A percentile compares a stretch with the other conserved stretches of the same genome.
Conservation (phyloP, 1,139 yeast genomes). For the Pichia sp. region DNA sequence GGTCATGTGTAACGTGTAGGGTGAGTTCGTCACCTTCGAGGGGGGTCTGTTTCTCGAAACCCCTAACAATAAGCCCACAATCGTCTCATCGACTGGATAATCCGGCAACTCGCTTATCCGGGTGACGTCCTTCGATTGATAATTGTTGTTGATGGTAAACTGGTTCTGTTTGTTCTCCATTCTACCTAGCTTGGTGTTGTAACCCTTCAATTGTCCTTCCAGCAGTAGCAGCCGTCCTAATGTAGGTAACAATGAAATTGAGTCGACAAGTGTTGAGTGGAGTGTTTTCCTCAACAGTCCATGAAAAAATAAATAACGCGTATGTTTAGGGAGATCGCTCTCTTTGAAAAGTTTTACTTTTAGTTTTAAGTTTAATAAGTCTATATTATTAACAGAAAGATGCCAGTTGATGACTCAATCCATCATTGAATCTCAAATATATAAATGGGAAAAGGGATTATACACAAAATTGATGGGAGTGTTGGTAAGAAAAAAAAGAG, state of each 20-base stretch:
- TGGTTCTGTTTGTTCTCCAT: neutral
- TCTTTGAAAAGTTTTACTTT: neutral
- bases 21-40: neutral
- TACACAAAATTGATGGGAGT: slow-evolving; percentile 16
- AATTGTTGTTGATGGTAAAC: neutral
- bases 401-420: slow-evolving; percentile 26
- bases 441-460: slow-evolving; percentile 7
- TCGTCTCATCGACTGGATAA: neutral
- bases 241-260: neutral
- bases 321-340: no score
- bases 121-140: neutral
- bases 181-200: neutral
- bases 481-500: neutral
- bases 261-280: neutral
- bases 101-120: neutral
- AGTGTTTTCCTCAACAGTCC: neutral
- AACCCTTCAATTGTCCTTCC: no score
- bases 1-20: slow-evolving; percentile 13
- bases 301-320: neutral
- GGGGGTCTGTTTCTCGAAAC: slow-evolving; percentile 8
- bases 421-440: slow-evolving; percentile 20
- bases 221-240: no score
- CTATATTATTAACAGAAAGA: slow-evolving; percentile 21
- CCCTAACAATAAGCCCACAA: slow-evolving; percentile 10
- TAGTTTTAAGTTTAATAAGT: slow-evolving; percentile 4